A percentile compares a stretch with the other conserved stretches of the same genome.
These are phyloP conservation scores for Phanerochaete sordida DNA, from an alignment of 768 basidiomycete species.

Conservation along the genomic window DNA sequence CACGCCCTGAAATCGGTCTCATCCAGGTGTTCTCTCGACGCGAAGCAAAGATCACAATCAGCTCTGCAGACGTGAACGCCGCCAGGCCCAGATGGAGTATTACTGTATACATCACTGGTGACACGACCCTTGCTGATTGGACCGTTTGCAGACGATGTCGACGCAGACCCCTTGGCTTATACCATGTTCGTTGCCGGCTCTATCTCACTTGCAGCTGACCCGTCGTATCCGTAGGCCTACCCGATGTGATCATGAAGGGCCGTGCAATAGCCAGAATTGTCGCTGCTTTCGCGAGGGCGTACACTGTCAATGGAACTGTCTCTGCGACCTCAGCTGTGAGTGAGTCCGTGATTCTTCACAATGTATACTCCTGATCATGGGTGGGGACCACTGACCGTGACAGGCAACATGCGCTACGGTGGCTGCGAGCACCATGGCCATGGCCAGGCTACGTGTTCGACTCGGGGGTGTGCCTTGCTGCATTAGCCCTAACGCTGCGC, in stretches of 20 bases:
- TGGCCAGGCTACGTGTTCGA: not conserved
- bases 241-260: not conserved
- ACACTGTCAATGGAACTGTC: conserved; percentile 1
- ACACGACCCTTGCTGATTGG: not conserved
- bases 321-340: not conserved
- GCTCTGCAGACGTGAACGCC: not conserved
- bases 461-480: not conserved
- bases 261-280: not conserved
- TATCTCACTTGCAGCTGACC: not conserved
- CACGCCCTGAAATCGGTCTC: too few species aligned
- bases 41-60: not conserved
- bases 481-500: too few species aligned
- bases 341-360: not conserved
- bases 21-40: not conserved
- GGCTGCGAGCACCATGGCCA: not conserved
- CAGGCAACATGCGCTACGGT: not conserved
- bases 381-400: too few species aligned
- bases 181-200: not conserved
- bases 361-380: too few species aligned
- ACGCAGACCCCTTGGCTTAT: not conserved
- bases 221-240: not conserved
- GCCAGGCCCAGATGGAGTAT: not conserved
- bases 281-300: not conserved
- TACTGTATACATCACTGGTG: too few species aligned
- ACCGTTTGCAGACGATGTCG: not conserved